These are phyloP conservation scores for Perkinsus marinus DNA, from an alignment of 169 alveolate species.

Conservation along the genomic window DNA sequence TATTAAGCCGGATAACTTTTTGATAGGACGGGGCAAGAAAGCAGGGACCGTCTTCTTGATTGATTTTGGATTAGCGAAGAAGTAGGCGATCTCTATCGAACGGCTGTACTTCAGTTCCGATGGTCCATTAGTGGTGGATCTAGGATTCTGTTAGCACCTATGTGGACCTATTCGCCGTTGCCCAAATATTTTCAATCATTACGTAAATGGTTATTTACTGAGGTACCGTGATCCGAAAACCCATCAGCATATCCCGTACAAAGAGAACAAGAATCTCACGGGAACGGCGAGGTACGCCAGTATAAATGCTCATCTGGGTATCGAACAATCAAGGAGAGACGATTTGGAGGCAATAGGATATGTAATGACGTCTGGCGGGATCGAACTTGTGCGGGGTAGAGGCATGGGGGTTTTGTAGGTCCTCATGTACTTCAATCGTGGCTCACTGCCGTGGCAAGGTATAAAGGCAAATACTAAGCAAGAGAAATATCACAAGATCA, in stretches of 20 bases:
- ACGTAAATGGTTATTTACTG: not conserved
- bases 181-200: too few relatives aligned
- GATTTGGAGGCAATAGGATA: constrained; percentile 76
- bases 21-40: constrained; percentile 74
- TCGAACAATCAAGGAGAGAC: constrained; percentile 67
- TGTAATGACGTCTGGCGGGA: constrained; percentile 33
- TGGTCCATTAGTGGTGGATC: too few relatives aligned
- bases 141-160: too few relatives aligned
- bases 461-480: constrained; percentile 82
- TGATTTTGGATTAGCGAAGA: constrained; percentile 91
- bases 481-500: constrained; percentile 90
- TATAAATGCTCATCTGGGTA: constrained; percentile 92
- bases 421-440: constrained; percentile 77
- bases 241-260: constrained; percentile 87
- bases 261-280: constrained; percentile 89
- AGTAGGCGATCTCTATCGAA: too few relatives aligned
- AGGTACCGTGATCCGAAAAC: constrained; percentile 74
- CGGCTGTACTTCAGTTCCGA: too few relatives aligned
- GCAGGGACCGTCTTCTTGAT: constrained; percentile 71
- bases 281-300: constrained; percentile 98
- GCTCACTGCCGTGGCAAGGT: constrained; percentile 96
- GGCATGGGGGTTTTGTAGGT: not conserved
- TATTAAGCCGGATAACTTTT: constrained; percentile 82
- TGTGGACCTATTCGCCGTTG: too few relatives aligned
- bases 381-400: not conserved